Base-by-base conservation (phyloP, 2,329 filamentous ascomycete species). In the Fusarium sulawesiense region DNA sequence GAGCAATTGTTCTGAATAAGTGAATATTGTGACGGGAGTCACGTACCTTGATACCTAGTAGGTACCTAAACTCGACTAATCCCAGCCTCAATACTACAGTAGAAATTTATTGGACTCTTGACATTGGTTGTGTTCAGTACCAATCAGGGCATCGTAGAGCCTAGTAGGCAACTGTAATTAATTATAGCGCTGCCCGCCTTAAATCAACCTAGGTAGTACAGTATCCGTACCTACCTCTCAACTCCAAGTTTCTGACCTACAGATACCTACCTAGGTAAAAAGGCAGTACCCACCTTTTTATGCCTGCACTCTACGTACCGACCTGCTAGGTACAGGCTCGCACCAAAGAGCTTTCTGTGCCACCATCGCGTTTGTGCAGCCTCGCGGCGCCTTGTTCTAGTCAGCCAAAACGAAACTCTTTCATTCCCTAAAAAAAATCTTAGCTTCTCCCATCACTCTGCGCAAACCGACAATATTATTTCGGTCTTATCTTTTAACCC, bases 321-420 rank as follows among this genome's bases (percentile, higher is more conserved):
- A 30, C 29, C 29, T 30, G 29, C 34, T 37, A 18, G 16, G 34
- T 37, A 37, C 18, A 18, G 34, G 34, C 34, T 37, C n/a, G 34
- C 34, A 37, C 16, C 34, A n/a, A 37, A 18, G 18, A 37, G 21
- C 20, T 37, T 47, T 62, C 65, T 50, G 51, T 46, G 41, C 60
- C 68, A 71, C 68, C 49, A 70, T 55, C 65, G 54, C 68, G 68
- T 71, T 71, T 60, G 56, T 71, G 68, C 68, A 71, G 68, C 68
- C 68, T 71, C 57, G 61, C 57, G 64, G 65, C 57, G 68, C 68
- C 68, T 71, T 42, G 57, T 48, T 56, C 44, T 53, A 56, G 44
- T 61, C 60, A 63, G 59, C 45, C 64, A 57, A 53, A 70, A 41
- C 42, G 37, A 46, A 56, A 42, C 45, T 68, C 41, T 41, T 54